Conservation (phyloP, 208 protist species). For the Leptomonas pyrrhocoris region DNA sequence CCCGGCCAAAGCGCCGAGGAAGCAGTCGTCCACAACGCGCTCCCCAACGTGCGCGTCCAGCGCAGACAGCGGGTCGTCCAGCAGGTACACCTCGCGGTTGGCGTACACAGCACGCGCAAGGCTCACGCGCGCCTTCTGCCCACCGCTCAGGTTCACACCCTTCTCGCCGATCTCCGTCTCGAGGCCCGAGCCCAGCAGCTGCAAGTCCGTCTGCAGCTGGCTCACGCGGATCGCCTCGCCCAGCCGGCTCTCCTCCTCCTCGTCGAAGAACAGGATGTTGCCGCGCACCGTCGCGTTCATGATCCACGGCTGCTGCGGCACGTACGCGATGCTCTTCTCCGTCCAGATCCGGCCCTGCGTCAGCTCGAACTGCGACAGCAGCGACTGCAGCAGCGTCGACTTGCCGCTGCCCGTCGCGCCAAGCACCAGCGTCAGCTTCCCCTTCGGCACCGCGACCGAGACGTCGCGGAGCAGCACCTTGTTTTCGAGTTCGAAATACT, state of each 20-base stretch:
- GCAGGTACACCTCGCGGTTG: no score
- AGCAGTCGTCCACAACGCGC: conserved; percentile 48
- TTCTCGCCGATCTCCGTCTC: conserved; percentile 45
- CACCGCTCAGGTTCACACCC: conserved; percentile 66
- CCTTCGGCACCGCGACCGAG: conserved; percentile 41
- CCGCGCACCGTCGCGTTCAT: conserved; percentile 88
- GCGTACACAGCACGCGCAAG: no score
- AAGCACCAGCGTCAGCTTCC: conserved; percentile 68
- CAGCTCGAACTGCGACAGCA: conserved; percentile 47
- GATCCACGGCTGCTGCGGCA: conserved; percentile 90
- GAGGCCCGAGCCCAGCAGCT: conserved; percentile 37
- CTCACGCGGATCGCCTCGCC: conserved; percentile 43
- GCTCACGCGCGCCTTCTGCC: no score
- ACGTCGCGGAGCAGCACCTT: conserved; percentile 46
- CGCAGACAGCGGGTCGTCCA: conserved; percentile 91
- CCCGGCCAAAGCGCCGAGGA: conserved; percentile 46
- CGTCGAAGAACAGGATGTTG: conserved; percentile 90
- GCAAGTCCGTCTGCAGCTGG: conserved; percentile 73
- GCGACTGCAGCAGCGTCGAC: conserved; percentile 50
- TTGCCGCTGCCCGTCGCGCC: conserved; percentile 80
- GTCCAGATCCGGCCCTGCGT: conserved; percentile 32
- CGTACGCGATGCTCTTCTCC: conserved; percentile 70
- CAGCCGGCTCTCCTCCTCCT: conserved; percentile 42
- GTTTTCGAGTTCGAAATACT: conserved; percentile 42
- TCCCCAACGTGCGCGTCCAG: conserved; percentile 91